Percentiles rank a stretch among this genome's conserved stretches.
Conservation (phyloP, 257 asterid genomes). For the Cynanchum wilfordii region DNA sequence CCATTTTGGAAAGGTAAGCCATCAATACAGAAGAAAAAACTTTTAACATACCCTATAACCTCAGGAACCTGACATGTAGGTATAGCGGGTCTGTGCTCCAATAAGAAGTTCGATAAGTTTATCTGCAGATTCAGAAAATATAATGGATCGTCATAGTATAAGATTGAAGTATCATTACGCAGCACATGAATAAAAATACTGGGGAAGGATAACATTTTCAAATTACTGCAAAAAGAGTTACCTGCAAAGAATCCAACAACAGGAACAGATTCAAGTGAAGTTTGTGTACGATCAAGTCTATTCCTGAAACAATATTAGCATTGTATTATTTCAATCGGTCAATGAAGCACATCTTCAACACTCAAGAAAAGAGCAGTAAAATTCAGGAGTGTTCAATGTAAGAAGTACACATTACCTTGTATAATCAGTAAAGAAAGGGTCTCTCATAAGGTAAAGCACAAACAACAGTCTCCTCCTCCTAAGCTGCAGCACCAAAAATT, state of each 20-base stretch:
- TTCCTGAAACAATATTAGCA: slow-evolving; percentile 49
- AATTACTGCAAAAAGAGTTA: slow-evolving; percentile 17
- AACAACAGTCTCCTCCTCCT: slow-evolving; percentile 77
- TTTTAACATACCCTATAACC: background rate
- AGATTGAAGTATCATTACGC: background rate
- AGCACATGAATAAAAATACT: background rate
- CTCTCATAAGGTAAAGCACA: slow-evolving; percentile 99
- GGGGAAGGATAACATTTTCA: background rate
- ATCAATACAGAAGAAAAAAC: background rate
- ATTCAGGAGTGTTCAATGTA: too few relatives aligned
- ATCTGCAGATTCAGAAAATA: slow-evolving; percentile 37
- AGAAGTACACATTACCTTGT: slow-evolving; percentile 49
- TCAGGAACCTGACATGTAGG: slow-evolving; percentile 99
- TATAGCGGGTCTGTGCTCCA: slow-evolving; percentile 95
- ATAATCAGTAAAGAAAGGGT: slow-evolving; percentile 82
- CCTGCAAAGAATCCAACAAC: slow-evolving; percentile 75
- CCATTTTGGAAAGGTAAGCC: too few relatives aligned
- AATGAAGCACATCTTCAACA: too few relatives aligned
- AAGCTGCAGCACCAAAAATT: slow-evolving; percentile 43
- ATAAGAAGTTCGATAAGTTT: slow-evolving; percentile 78
- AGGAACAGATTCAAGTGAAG: slow-evolving; percentile 74
- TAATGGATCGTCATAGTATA: background rate
- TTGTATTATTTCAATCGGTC: background rate
- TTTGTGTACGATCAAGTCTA: slow-evolving; percentile 67
- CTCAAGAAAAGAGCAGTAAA: too few relatives aligned